Percentiles rank a stretch among this genome's conserved stretches.
Conservation (phyloP, 164 flowering plant species). For the Kalanchoe fedtschenkoi region DNA sequence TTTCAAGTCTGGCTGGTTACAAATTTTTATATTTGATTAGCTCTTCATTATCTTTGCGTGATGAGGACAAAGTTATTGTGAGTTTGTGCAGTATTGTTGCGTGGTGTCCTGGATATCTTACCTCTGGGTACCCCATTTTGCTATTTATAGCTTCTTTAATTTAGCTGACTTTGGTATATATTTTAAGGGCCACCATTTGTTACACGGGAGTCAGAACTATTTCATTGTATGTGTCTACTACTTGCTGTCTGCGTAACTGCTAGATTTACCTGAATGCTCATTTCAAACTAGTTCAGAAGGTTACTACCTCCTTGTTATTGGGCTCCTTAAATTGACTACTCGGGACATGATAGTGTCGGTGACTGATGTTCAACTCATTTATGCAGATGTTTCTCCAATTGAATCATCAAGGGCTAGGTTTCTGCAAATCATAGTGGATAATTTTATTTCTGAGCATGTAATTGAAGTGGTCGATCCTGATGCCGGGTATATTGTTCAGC, state of each 20-base stretch:
- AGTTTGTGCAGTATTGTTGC: too few species aligned
- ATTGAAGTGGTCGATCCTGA: slow-evolving; percentile 52
- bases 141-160: too few species aligned
- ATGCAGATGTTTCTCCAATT: slow-evolving; percentile 78
- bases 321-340: background rate
- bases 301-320: background rate
- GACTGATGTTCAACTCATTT: slow-evolving; percentile 10
- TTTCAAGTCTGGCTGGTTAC: background rate
- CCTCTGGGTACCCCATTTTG: too few species aligned
- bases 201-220: too few species aligned
- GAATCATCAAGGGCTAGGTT: slow-evolving; percentile 85
- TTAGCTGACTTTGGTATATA: too few species aligned
- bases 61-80: too few species aligned
- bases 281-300: background rate
- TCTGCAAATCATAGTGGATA: slow-evolving; percentile 73
- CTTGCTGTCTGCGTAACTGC: too few species aligned
- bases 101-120: too few species aligned
- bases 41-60: too few species aligned
- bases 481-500: slow-evolving; percentile 34
- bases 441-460: slow-evolving; percentile 62
- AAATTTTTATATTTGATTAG: background rate
- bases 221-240: background rate
- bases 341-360: slow-evolving; percentile 3
- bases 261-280: slow-evolving; percentile 2
- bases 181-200: too few species aligned